These are phyloP conservation scores for Phoma sp. DNA, from an alignment of 2,329 filamentous ascomycete genomes.

Conservation along the genomic window DNA sequence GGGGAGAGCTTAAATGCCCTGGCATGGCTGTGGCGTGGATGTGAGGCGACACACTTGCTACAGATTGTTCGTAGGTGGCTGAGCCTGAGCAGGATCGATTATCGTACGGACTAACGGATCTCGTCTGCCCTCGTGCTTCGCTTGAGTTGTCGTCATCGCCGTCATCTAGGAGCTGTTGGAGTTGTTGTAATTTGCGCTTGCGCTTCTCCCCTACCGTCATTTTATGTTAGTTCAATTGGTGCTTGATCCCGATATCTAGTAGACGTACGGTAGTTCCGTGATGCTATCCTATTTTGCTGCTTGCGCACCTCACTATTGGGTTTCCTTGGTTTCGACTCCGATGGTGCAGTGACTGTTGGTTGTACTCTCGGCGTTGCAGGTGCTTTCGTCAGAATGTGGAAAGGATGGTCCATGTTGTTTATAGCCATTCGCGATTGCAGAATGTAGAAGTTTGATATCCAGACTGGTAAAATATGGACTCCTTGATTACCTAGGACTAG, in stretches of 20 bases:
- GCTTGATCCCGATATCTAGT: neutral
- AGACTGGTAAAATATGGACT: neutral
- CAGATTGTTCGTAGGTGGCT: slow-evolving; percentile 18
- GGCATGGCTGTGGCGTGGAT: neutral
- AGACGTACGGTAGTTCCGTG: slow-evolving; percentile 44
- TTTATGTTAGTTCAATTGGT: neutral
- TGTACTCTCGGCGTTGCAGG: slow-evolving; percentile 13
- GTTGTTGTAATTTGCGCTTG: slow-evolving; percentile 45
- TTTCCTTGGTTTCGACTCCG: slow-evolving; percentile 38
- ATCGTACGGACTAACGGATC: slow-evolving; percentile 21
- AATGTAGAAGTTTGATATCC: neutral
- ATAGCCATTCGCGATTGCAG: too few relatives aligned
- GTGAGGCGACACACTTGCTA: slow-evolving; percentile 7
- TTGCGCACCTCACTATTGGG: slow-evolving; percentile 47
- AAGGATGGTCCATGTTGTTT: slow-evolving; percentile 23
- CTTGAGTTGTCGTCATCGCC: slow-evolving; percentile 28
- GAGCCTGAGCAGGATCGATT: slow-evolving; percentile 25
- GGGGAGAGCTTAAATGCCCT: neutral
- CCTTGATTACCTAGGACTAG: slow-evolving; percentile 7
- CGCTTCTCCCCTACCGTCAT: slow-evolving; percentile 41
- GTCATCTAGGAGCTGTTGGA: slow-evolving; percentile 42
- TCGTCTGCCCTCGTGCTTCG: slow-evolving; percentile 21
- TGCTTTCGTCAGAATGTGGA: slow-evolving; percentile 14
- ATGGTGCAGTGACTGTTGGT: slow-evolving; percentile 13
- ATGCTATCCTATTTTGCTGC: slow-evolving; percentile 47